Evolutionary conservation across 352 stramenopile species (phyloP).

Genomic region (Pythium dissimile): DNA sequence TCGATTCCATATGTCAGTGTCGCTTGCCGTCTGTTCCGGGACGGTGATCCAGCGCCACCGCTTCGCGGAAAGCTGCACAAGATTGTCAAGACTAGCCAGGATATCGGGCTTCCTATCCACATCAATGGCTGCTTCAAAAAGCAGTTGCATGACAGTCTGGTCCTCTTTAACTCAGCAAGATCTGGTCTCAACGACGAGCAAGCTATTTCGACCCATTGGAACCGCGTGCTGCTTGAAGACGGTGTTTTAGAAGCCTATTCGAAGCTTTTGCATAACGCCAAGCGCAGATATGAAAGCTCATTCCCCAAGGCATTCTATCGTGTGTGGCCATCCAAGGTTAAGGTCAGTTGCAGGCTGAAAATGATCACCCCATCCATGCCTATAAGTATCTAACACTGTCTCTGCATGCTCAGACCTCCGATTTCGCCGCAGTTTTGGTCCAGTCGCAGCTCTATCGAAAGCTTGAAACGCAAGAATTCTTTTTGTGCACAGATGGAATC

Average conservation of each 20-base stretch:
- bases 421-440: conserved; percentile 1
- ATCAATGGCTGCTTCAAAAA: conserved; percentile 82
- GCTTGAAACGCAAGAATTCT: conserved; percentile 47
- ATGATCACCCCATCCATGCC: not conserved
- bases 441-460: conserved; percentile 41
- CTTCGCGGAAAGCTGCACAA: conserved; percentile 66
- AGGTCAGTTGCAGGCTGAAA: conserved; percentile 23
- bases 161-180: conserved; percentile 9
- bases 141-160: conserved; percentile 33
- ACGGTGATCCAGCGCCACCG: conserved; percentile 32
- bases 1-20: conserved; percentile 67
- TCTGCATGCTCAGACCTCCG: not conserved
- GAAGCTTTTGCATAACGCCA: conserved; percentile 56
- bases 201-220: conserved; percentile 56
- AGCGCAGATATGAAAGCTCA: conserved; percentile 33
- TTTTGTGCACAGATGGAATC: conserved; percentile 63
- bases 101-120: conserved; percentile 57
- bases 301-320: conserved; percentile 55
- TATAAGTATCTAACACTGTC: not conserved
- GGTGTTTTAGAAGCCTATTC: conserved; percentile 53
- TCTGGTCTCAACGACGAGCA: conserved; percentile 40
- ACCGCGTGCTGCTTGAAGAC: conserved; percentile 69
- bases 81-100: conserved; percentile 43
- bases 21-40: conserved; percentile 53
- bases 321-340: conserved; percentile 48